Evolutionary conservation across 768 basidiomycete species (phyloP).

Genomic region (Tulasnella sp.): DNA sequence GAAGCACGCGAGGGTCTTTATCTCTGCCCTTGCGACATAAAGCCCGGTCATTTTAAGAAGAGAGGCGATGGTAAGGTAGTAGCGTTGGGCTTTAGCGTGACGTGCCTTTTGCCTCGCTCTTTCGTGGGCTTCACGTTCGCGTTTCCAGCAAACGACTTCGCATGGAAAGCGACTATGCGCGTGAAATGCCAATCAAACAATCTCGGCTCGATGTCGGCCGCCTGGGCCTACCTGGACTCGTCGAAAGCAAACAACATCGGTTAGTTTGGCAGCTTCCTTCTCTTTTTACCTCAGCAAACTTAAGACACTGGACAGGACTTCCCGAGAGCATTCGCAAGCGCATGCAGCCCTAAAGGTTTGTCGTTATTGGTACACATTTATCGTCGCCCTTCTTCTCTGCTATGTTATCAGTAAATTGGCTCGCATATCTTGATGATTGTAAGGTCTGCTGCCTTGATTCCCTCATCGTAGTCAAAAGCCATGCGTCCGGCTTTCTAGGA

Average conservation of each 20-base stretch:
- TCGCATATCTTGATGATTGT: too few species aligned
- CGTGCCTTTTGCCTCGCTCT: neutral
- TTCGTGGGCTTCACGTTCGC: neutral
- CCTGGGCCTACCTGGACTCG: neutral
- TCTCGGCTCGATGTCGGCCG: neutral
- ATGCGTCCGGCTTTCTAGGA: too few species aligned
- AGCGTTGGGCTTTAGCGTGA: neutral
- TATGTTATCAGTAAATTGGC: too few species aligned
- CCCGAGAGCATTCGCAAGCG: neutral
- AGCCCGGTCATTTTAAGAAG: neutral
- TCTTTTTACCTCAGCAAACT: neutral
- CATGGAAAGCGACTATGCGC: neutral
- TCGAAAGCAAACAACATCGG: neutral
- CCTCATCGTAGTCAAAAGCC: too few species aligned
- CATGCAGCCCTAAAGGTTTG: neutral
- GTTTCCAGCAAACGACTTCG: neutral
- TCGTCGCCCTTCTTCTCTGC: too few species aligned
- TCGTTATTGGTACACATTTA: neutral
- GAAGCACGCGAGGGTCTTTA: neutral
- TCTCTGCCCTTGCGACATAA: neutral
- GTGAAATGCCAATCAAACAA: neutral
- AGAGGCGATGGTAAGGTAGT: neutral
- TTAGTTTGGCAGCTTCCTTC: neutral
- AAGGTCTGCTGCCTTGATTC: too few species aligned
- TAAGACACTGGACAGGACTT: neutral